Conservation (phyloP, 208 protist genomes). For the Trypanosoma lewisi region DNA sequence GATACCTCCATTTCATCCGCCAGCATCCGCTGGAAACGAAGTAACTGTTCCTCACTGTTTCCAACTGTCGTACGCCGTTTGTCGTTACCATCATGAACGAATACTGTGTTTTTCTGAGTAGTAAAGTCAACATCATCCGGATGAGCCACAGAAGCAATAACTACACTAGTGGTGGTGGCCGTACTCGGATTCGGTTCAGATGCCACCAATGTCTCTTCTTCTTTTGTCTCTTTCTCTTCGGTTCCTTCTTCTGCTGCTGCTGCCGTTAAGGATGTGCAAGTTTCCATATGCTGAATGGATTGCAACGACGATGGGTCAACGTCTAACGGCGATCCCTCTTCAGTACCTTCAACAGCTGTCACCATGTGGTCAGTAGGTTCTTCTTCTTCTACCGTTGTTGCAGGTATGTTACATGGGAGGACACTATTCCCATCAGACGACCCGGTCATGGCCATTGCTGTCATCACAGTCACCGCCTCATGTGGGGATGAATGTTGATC, state of each 20-base stretch:
- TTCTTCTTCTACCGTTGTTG: background rate
- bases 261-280: background rate
- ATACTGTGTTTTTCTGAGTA: background rate
- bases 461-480: background rate
- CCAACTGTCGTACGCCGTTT: background rate
- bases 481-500: background rate
- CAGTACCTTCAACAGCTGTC: background rate
- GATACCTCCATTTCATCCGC: slow-evolving; percentile 63
- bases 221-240: background rate
- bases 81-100: background rate
- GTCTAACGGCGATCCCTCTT: background rate
- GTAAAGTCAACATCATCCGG: background rate
- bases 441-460: background rate
- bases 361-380: background rate
- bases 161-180: background rate
- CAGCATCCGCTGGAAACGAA: slow-evolving; percentile 65
- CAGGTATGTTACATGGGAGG: background rate
- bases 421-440: background rate
- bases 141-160: background rate
- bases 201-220: background rate
- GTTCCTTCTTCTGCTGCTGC: background rate
- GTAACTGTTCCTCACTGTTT: slow-evolving; percentile 31
- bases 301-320: background rate
- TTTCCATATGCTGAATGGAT: background rate
- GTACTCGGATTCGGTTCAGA: background rate